Conservation (phyloP, 106 monocot species). For the Chionographis japonica region DNA sequence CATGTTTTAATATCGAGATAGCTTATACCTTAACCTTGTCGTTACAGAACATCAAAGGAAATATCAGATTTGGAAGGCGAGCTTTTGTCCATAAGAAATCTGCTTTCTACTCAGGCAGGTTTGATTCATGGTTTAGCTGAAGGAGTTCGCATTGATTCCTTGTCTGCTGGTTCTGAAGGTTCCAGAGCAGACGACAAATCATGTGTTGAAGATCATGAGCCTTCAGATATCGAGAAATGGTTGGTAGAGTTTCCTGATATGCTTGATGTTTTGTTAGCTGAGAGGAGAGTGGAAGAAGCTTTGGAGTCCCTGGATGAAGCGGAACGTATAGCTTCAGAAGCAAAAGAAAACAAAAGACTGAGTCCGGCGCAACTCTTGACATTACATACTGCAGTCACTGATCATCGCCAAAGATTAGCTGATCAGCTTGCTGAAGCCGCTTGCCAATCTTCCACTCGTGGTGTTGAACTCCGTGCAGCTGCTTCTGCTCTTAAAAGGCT, state of each 20-base stretch:
- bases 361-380: conserved; percentile 16
- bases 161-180: conserved; percentile 43
- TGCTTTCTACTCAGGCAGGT: conserved; percentile 79
- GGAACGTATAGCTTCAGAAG: conserved; percentile 56
- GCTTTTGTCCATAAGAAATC: conserved; percentile 86
- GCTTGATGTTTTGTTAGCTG: conserved; percentile 88
- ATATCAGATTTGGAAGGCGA: conserved; percentile 97
- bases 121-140: conserved; percentile 86
- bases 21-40: not conserved
- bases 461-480: conserved; percentile 90
- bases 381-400: conserved; percentile 42
- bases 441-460: conserved; percentile 87
- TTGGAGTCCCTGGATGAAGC: conserved; percentile 87
- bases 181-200: conserved; percentile 31
- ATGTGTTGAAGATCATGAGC: conserved; percentile 66
- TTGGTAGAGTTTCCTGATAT: conserved; percentile 71
- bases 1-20: not conserved
- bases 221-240: conserved; percentile 85
- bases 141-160: conserved; percentile 73
- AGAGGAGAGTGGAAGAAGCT: conserved; percentile 96
- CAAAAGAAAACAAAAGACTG: conserved; percentile 44
- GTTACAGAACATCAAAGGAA: conserved; percentile 84
- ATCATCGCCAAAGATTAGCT: conserved; percentile 60
- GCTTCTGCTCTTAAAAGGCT: conserved; percentile 89
- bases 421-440: conserved; percentile 95